Evolutionary conservation across 768 basidiomycete species (phyloP).

Genomic region (Xerocomellus intermedius): DNA sequence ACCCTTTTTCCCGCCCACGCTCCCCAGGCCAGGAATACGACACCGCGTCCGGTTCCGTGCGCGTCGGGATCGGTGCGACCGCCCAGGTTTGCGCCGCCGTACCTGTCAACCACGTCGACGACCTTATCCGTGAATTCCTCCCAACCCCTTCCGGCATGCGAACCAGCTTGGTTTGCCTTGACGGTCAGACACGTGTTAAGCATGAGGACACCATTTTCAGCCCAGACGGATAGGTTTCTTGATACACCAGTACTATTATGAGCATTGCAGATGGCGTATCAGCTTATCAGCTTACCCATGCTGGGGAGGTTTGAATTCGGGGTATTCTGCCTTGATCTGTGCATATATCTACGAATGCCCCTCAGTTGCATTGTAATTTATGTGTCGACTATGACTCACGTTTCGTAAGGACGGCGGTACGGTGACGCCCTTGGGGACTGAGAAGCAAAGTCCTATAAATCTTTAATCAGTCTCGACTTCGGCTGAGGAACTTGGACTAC

Average conservation of each 20-base stretch:
- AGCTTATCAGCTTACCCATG: slow-evolving; percentile 65
- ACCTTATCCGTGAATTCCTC: slow-evolving; percentile 86
- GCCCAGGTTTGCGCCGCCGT: slow-evolving; percentile 69
- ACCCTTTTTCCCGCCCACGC: slow-evolving; percentile 83
- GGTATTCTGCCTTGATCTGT: slow-evolving; percentile 81
- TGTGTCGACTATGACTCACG: slow-evolving; percentile 40
- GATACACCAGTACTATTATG: slow-evolving; percentile 4
- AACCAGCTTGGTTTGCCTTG: slow-evolving; percentile 67
- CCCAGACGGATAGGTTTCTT: slow-evolving; percentile 81
- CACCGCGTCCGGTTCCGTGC: slow-evolving; percentile 64
- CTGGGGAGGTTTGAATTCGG: slow-evolving; percentile 71
- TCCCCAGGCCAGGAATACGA: slow-evolving; percentile 91
- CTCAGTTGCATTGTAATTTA: slow-evolving; percentile 10
- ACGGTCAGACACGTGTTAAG: slow-evolving; percentile 94
- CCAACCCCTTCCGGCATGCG: slow-evolving; percentile 88
- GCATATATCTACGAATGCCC: slow-evolving; percentile 66
- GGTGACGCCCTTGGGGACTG: slow-evolving; percentile 74
- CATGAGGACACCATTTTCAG: slow-evolving; percentile 82
- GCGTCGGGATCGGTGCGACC: slow-evolving; percentile 33
- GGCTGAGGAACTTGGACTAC: not conserved
- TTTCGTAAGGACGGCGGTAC: slow-evolving; percentile 84
- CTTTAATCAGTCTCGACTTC: slow-evolving; percentile 11
- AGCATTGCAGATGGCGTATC: slow-evolving; percentile 1
- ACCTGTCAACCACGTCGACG: slow-evolving; percentile 71
- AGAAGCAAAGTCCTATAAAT: slow-evolving; percentile 76